Evolutionary conservation across 352 stramenopile genomes (phyloP).

Genomic region (Pythium rhizo-oryzae): DNA sequence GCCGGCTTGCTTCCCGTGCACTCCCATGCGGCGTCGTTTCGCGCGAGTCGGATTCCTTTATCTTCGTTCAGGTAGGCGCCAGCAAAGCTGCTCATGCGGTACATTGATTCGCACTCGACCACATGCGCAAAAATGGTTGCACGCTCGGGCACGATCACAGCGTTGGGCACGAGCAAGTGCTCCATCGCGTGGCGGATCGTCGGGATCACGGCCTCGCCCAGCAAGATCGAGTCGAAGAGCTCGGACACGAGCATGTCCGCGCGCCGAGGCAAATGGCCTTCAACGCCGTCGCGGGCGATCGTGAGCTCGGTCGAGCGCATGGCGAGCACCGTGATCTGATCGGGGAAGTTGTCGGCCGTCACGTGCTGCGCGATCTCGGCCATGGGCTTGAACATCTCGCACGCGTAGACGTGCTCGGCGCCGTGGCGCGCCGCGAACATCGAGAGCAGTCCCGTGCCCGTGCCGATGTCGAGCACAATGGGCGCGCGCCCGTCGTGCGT

Average conservation of each 20-base stretch:
- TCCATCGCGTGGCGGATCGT: conserved; percentile 79
- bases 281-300: conserved; percentile 29
- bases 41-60: conserved; percentile 41
- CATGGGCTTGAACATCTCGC: conserved; percentile 91
- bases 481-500: conserved; percentile 44
- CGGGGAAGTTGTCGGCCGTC: conserved; percentile 63
- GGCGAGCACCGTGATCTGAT: conserved; percentile 79
- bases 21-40: conserved; percentile 55
- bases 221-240: conserved; percentile 91
- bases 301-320: conserved; percentile 75
- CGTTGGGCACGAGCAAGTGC: conserved; percentile 57
- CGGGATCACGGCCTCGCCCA: conserved; percentile 89
- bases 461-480: conserved; percentile 83
- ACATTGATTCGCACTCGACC: conserved; percentile 63
- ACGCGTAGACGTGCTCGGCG: conserved; percentile 90
- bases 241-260: conserved; percentile 94
- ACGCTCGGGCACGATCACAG: conserved; percentile 67
- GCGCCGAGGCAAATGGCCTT: conserved; percentile 53
- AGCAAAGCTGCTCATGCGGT: conserved; percentile 68
- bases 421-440: conserved; percentile 88
- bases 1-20: conserved; percentile 69
- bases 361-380: conserved; percentile 77
- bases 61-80: conserved; percentile 34
- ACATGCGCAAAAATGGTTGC: conserved; percentile 76
- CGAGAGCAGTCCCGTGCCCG: conserved; percentile 80